Conservation (phyloP, 2,329 filamentous ascomycete genomes). For the Incumbomyces delicatus region DNA sequence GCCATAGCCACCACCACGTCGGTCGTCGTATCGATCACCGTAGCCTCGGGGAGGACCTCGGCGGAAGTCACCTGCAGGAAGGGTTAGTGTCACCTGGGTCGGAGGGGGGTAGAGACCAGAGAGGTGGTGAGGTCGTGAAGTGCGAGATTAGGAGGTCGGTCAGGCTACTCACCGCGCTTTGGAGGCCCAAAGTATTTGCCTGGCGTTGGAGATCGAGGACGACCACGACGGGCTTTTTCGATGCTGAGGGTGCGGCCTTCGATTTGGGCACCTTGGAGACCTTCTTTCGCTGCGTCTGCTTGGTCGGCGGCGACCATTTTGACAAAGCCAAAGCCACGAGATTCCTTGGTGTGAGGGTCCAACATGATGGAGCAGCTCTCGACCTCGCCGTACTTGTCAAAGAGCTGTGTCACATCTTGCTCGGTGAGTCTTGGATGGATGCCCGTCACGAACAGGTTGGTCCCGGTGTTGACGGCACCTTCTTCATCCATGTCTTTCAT, state of each 20-base stretch:
- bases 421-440: slow-evolving; percentile 90
- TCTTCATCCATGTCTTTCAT: slow-evolving; percentile 42
- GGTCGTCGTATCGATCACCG: slow-evolving; percentile 41
- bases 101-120: neutral
- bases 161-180: slow-evolving; percentile 68
- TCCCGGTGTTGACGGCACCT: slow-evolving; percentile 80
- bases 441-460: slow-evolving; percentile 97
- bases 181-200: slow-evolving; percentile 99
- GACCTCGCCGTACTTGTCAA: slow-evolving; percentile 97
- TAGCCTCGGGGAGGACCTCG: slow-evolving; percentile 31
- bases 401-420: slow-evolving; percentile 83
- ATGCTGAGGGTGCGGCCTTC: slow-evolving; percentile 95
- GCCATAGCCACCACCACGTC: slow-evolving; percentile 29
- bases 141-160: too few species aligned
- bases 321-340: slow-evolving; percentile 96
- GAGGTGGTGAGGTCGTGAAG: too few species aligned
- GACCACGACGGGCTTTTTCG: slow-evolving; percentile 92
- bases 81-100: slow-evolving; percentile 16
- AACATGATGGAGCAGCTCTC: slow-evolving; percentile 99
- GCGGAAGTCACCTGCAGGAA: slow-evolving; percentile 31
- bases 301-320: slow-evolving; percentile 96
- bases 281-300: slow-evolving; percentile 93
- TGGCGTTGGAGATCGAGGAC: slow-evolving; percentile 89
- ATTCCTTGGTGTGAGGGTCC: slow-evolving; percentile 96
- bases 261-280: slow-evolving; percentile 85